Conservation (phyloP, 176 grass and related monocot genomes). For the Carex littledalei region DNA sequence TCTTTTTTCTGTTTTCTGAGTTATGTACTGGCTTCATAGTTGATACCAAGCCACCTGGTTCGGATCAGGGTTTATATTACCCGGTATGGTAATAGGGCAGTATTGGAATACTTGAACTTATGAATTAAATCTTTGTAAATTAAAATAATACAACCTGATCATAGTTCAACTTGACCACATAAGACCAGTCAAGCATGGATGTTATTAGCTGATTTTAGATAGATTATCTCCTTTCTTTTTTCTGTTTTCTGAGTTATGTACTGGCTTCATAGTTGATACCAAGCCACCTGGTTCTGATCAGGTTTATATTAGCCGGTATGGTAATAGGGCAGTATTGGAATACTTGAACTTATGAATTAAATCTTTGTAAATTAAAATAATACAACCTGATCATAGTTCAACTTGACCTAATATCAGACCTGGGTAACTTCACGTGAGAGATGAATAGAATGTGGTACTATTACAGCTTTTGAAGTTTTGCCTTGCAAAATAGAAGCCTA, state of each 20-base stretch:
- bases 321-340: background rate
- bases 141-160: background rate
- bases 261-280: background rate
- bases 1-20: background rate
- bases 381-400: background rate
- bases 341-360: background rate
- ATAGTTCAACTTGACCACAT: background rate
- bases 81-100: background rate
- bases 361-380: background rate
- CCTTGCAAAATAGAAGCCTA: background rate
- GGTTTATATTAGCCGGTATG: background rate
- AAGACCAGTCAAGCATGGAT: background rate
- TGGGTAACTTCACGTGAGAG: background rate
- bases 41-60: background rate
- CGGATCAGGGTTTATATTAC: background rate
- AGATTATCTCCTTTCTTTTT: background rate
- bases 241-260: background rate
- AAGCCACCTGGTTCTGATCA: background rate
- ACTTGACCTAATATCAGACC: background rate
- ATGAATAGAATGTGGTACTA: background rate
- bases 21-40: background rate
- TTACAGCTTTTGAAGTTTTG: background rate
- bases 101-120: background rate
- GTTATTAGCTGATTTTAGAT: constrained; percentile 3
- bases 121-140: background rate